These are phyloP conservation scores for Erythrophleum ivorense DNA, from an alignment of 331 rosid species.

Conservation along the genomic window DNA sequence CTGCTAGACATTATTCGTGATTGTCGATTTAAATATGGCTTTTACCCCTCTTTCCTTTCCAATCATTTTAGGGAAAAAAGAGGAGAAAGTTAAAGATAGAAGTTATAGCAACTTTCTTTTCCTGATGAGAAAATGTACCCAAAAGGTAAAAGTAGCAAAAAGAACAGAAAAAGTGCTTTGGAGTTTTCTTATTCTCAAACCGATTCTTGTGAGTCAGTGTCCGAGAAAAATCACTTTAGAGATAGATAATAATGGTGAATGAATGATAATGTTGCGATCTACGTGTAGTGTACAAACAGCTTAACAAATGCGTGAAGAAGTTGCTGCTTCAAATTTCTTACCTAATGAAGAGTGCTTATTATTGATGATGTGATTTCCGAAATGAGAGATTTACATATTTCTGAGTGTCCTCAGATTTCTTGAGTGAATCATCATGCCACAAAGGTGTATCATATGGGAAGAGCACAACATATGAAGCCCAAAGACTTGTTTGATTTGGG, in stretches of 20 bases:
- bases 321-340: too few species aligned
- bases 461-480: too few species aligned
- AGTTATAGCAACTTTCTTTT: not conserved
- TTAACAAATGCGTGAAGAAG: too few species aligned
- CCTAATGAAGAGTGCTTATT: too few species aligned
- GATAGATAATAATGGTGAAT: not conserved
- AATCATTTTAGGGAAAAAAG: not conserved
- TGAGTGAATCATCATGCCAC: too few species aligned
- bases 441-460: too few species aligned
- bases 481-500: too few species aligned
- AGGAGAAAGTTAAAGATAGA: not conserved
- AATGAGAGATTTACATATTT: too few species aligned
- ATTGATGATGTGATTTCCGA: too few species aligned
- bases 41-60: slow-evolving; percentile 2
- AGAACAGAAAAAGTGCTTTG: not conserved
- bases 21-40: not conserved
- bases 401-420: too few species aligned
- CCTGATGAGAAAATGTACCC: not conserved
- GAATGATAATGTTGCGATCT: not conserved
- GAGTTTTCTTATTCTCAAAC: slow-evolving; percentile 1
- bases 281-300: not conserved
- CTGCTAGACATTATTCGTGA: not conserved
- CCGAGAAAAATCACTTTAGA: slow-evolving; percentile 5
- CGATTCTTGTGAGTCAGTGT: not conserved
- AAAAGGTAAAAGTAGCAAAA: not conserved